Base-by-base conservation (phyloP, 805 yeast species). In the Starmerella scarabaei region DNA sequence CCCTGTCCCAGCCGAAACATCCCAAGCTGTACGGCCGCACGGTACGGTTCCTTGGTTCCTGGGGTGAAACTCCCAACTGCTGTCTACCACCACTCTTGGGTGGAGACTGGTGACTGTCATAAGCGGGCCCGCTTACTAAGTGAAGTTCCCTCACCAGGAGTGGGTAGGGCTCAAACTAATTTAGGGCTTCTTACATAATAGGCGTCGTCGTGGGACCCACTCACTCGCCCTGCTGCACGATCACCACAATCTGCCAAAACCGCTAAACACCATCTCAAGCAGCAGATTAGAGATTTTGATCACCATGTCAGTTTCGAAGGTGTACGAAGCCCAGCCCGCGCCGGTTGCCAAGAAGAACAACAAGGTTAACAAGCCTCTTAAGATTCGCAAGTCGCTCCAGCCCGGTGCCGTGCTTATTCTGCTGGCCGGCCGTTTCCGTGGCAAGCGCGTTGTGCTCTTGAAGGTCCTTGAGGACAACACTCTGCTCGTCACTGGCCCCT, bases 371-470 rank as follows among this genome's bases (percentile, higher is more conserved):
- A 83, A 85, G 66, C 93, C 96, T 63, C 91, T 84, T 71, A 81
- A 81, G 71, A 76, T 91, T 69, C 85, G 97, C 71, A 75, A 93
- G 62, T 80, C 95, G 52, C 74, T 88, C 63, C 93, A 81, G 57
- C 96, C 96, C 69, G 98, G 98, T 68, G 81, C 96, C 63, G 96
- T 88, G 57, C 75, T 91, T 66, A 88, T 88, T 69, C 72, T 88
- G 67, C 77, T 88, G 66, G 96, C 97, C 62, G 98, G 98, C 67
- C 84, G 95, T 72, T 88, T 85, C 93, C 83, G 98, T 72, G 98
- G 98, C 69, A 91, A 88, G 83, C 86, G 97, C 74, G 98, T 91
- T 60, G 97, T 88, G 54, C 81, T 80, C 80, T 79, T 88, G 68
- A 88, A 88, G 80, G 71, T 80, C 69, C 77, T 91, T 65, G 94